Conservation (phyloP, 2,329 filamentous ascomycete species). For the Ploettnerulaceae sp. region DNA sequence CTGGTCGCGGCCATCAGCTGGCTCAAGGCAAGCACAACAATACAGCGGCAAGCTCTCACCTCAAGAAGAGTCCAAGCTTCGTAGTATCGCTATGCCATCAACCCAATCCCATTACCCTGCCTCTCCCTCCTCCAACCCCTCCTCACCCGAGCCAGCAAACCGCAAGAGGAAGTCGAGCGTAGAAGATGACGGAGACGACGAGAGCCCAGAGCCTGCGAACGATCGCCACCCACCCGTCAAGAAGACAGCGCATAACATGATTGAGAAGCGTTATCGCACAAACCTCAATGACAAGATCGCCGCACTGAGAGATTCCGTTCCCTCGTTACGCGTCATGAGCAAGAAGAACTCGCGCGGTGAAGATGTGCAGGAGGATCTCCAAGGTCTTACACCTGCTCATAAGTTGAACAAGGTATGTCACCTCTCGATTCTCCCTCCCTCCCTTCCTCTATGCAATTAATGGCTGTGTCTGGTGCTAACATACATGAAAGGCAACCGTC, state of each 20-base stretch:
- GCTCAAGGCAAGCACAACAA: constrained; percentile 6
- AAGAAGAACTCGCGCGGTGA: constrained; percentile 48
- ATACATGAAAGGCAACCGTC: constrained; percentile 41
- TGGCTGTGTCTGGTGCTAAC: no score
- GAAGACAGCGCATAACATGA: constrained; percentile 81
- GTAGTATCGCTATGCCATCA: constrained; percentile 60
- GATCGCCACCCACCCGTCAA: constrained; percentile 46
- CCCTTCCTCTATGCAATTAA: no score
- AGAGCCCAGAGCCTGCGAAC: constrained; percentile 36
- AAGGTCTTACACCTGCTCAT: constrained; percentile 58
- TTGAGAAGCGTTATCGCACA: constrained; percentile 78
- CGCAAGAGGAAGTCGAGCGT: constrained; percentile 37
- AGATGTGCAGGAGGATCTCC: constrained; percentile 50
- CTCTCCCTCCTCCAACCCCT: constrained; percentile 48
- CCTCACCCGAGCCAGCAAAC: constrained; percentile 31
- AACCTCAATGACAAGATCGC: constrained; percentile 83
- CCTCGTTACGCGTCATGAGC: constrained; percentile 55
- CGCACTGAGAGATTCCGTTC: constrained; percentile 68
- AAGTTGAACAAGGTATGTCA: constrained; percentile 61
- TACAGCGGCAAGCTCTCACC: constrained; percentile 19
- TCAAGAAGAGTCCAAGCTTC: constrained; percentile 40
- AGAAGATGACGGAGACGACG: constrained; percentile 38
- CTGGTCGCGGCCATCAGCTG: constrained; percentile 23
- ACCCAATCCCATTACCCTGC: constrained; percentile 36
- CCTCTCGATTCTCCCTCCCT: no score